phyloP scores from a whole-genome alignment of 169 alveolate species.

The Cryptosporidium sp. region DNA sequence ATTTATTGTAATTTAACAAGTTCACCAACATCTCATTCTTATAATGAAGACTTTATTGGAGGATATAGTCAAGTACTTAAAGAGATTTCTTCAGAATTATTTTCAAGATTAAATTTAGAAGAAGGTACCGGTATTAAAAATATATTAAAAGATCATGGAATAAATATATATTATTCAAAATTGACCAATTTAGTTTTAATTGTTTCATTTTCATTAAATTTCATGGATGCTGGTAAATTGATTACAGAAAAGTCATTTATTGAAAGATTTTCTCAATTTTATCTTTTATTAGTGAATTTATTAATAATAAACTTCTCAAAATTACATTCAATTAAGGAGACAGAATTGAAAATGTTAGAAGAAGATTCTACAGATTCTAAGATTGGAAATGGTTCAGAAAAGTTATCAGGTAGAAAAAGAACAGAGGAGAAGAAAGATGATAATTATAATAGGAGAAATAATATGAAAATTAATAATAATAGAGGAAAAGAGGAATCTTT shows the following conservation, averaged over 20 bases:
- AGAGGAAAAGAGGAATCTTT: not conserved
- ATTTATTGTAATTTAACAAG: constrained; percentile 7
- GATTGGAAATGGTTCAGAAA: not conserved
- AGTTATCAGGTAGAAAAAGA: constrained; percentile 11
- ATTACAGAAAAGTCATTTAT: constrained; percentile 5
- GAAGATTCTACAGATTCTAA: not conserved
- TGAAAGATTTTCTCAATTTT: constrained; percentile 30
- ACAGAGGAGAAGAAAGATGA: not conserved
- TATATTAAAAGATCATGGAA: not conserved
- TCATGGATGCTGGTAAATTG: constrained; percentile 2
- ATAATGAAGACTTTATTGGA: constrained; percentile 14
- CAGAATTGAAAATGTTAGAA: not conserved
- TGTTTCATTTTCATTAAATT: constrained; percentile 14
- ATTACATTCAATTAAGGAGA: constrained; percentile 26
- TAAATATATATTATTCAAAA: constrained; percentile 2
- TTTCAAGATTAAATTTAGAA: not conserved
- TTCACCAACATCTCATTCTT: constrained; percentile 15
- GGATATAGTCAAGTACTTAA: constrained; percentile 8
- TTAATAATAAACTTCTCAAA: constrained; percentile 43
- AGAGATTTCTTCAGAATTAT: constrained; percentile 31
- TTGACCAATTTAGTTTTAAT: constrained; percentile 24
- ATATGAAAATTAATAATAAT: not conserved
- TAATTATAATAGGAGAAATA: not conserved
- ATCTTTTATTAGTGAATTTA: constrained; percentile 25
- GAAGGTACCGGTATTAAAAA: not conserved